Percentiles rank a stretch among this genome's conserved stretches.
Evolutionary conservation across 73 alveolate species (phyloP).

Genomic region (Symbiodinium natans): DNA sequence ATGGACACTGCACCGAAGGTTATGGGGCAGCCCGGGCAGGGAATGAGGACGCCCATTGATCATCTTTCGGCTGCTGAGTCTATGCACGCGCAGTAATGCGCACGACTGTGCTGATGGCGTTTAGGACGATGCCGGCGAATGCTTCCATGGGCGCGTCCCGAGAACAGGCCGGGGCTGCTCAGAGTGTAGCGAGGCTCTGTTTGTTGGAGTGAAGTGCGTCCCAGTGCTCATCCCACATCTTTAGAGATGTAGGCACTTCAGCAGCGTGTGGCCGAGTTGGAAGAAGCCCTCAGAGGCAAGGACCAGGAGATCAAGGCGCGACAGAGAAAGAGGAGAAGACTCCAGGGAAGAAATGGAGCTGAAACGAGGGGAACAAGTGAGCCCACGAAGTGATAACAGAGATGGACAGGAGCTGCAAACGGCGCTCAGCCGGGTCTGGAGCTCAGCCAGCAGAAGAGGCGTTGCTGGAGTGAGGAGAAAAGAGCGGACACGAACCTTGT

Average conservation of each 20-base stretch:
- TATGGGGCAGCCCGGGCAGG: neutral
- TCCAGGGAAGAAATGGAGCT: no score
- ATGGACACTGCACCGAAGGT: neutral
- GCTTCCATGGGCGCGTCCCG: neutral
- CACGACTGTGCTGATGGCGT: no score
- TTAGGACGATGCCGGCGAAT: neutral
- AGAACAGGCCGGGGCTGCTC: neutral
- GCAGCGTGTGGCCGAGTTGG: constrained; percentile 86
- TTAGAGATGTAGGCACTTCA: constrained; percentile 59
- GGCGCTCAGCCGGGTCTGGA: constrained; percentile 10
- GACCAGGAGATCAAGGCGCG: constrained; percentile 83
- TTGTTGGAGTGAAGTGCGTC: no score
- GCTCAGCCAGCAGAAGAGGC: neutral
- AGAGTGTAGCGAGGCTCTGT: neutral
- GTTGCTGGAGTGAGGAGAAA: no score
- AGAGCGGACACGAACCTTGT: no score
- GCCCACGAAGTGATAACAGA: no score
- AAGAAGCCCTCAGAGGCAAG: constrained; percentile 56
- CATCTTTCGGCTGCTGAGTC: no score
- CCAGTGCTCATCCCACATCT: no score
- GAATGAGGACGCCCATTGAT: neutral
- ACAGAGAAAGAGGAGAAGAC: neutral
- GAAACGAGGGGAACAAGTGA: no score
- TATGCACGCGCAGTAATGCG: no score
- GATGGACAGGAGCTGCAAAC: constrained; percentile 46